Percentiles rank a stretch among this genome's conserved stretches.
Conservation (phyloP, 441 rosid genomes). For the Sinapis alba region DNA sequence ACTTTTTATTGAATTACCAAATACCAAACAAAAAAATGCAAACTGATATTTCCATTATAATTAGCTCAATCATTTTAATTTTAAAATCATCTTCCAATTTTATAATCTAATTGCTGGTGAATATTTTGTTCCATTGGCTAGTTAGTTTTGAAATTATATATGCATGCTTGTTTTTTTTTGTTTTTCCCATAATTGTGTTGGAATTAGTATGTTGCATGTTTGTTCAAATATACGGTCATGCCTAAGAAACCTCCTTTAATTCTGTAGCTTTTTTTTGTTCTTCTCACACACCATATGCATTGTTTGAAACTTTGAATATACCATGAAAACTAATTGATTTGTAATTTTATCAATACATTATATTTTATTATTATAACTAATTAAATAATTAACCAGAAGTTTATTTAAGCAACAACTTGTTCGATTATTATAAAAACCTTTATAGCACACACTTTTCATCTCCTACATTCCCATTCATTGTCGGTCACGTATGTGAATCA, state of each 20-base stretch:
- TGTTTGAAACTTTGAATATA: conserved; percentile 8
- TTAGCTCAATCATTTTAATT: not conserved
- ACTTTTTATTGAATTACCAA: not conserved
- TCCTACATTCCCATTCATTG: conserved; percentile 17
- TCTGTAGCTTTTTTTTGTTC: conserved; percentile 10
- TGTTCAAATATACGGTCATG: conserved; percentile 23
- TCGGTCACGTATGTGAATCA: conserved; percentile 36
- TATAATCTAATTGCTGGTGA: not conserved
- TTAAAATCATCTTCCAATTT: not conserved
- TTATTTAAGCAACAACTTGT: not conserved
- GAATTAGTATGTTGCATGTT: conserved; percentile 10
- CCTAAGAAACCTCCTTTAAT: conserved; percentile 24
- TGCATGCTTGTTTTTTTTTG: not conserved
- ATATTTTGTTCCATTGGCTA: not conserved
- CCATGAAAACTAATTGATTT: not conserved
- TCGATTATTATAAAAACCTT: not conserved
- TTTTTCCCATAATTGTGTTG: not conserved
- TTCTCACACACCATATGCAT: conserved; percentile 32
- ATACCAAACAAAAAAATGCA: not conserved
- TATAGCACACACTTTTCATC: conserved; percentile 24
- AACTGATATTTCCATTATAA: not conserved
- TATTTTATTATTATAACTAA: not conserved
- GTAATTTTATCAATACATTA: not conserved
- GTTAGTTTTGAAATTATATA: not conserved
- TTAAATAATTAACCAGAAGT: not conserved